These are phyloP conservation scores for Cnidoscolus chayamansa DNA, from an alignment of 441 rosid genomes.

Conservation along the genomic window DNA sequence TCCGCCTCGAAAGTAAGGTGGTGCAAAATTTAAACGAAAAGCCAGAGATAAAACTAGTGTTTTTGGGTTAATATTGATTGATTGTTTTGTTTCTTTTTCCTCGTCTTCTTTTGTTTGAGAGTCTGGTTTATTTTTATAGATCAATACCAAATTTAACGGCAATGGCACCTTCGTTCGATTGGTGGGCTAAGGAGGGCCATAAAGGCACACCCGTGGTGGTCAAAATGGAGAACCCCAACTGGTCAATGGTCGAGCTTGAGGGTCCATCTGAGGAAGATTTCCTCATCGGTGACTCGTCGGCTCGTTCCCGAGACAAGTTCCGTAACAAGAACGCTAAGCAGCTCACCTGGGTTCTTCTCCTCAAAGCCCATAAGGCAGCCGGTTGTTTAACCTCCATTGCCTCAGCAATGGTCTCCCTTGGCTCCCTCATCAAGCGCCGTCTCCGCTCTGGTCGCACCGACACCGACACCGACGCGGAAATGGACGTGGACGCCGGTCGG, in stretches of 20 bases:
- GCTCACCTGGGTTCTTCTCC: constrained; percentile 92
- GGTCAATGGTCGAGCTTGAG: constrained; percentile 94
- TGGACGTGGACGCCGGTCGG: constrained; percentile 14
- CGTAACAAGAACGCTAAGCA: constrained; percentile 91
- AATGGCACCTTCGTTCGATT: constrained; percentile 75
- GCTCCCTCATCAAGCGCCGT: constrained; percentile 63
- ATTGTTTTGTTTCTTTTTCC: neutral
- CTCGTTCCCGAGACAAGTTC: constrained; percentile 36
- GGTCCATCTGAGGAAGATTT: constrained; percentile 73
- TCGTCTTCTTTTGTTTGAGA: constrained; percentile 6
- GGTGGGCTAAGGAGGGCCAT: constrained; percentile 75
- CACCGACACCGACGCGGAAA: constrained; percentile 45
- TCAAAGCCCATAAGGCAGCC: constrained; percentile 91
- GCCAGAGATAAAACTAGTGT: too few relatives aligned
- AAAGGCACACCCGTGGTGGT: constrained; percentile 91
- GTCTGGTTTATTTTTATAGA: constrained; percentile 6
- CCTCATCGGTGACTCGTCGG: constrained; percentile 35
- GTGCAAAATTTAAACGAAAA: too few relatives aligned
- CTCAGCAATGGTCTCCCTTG: constrained; percentile 57
- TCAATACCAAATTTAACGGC: constrained; percentile 7
- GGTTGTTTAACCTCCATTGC: constrained; percentile 81
- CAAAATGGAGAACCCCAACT: constrained; percentile 94
- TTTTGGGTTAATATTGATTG: neutral
- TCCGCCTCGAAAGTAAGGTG: neutral
- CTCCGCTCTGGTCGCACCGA: constrained; percentile 69